phyloP scores from a whole-genome alignment of 164 flowering plant genomes.

The Nymphaea colorata region DNA sequence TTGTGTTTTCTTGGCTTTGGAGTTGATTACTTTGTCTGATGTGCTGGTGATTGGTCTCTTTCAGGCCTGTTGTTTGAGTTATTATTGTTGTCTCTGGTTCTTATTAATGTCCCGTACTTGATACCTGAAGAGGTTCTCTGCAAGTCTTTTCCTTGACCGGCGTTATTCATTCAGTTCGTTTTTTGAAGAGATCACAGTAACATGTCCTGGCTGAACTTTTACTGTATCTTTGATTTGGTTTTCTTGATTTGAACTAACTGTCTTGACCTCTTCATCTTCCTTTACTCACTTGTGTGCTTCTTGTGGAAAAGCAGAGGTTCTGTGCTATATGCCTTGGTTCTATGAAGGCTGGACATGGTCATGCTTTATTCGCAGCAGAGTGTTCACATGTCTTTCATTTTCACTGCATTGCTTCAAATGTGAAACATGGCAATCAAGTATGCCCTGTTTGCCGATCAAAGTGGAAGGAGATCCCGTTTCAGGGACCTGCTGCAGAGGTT shows the following conservation, averaged over 20 bases:
- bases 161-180: too few species aligned
- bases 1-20: too few species aligned
- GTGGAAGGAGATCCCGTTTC: not conserved
- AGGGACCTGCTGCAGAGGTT: not conserved
- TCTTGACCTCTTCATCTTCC: conserved; percentile 3
- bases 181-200: too few species aligned
- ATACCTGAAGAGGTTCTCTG: too few species aligned
- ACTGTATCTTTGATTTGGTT: not conserved
- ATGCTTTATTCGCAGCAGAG: not conserved
- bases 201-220: not conserved
- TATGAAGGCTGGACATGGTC: not conserved
- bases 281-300: not conserved
- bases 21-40: too few species aligned
- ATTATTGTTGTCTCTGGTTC: too few species aligned
- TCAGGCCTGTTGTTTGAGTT: too few species aligned
- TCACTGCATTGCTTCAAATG: conserved; percentile 1
- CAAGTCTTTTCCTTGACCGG: too few species aligned
- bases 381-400: not conserved
- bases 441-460: not conserved
- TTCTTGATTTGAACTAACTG: not conserved
- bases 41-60: too few species aligned
- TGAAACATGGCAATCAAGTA: not conserved
- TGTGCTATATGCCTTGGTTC: conserved; percentile 22
- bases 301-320: conserved; percentile 37
- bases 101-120: too few species aligned